phyloP scores from a whole-genome alignment of 2,329 filamentous ascomycete species.

The Ascochyta koolunga region DNA sequence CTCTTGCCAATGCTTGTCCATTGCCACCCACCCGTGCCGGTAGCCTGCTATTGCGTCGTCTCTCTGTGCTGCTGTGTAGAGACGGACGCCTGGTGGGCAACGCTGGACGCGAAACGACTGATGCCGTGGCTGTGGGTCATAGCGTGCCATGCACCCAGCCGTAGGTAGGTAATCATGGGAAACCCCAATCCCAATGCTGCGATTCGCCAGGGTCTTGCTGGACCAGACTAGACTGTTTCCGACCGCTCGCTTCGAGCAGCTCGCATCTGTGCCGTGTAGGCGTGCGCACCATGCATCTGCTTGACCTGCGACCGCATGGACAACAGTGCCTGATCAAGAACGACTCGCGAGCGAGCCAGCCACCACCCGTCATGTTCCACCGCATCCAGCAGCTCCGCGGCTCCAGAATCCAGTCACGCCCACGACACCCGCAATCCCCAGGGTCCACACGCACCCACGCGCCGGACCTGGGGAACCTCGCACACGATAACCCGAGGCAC shows the following conservation, averaged over 20 bases:
- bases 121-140: constrained; percentile 5
- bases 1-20: background rate
- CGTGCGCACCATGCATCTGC: too few species aligned
- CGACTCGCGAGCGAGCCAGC: too few species aligned
- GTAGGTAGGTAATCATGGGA: constrained; percentile 2
- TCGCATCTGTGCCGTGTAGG: background rate
- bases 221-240: background rate
- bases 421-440: background rate
- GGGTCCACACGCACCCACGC: background rate
- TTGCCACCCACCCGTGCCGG: too few species aligned
- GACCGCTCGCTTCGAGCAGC: constrained; percentile 6
- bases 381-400: too few species aligned
- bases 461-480: constrained; percentile 14
- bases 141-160: background rate
- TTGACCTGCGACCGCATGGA: too few species aligned
- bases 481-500: constrained; percentile 7
- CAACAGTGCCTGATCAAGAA: too few species aligned
- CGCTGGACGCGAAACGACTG: background rate
- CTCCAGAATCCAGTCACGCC: too few species aligned
- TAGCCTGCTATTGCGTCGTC: background rate
- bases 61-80: background rate
- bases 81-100: background rate
- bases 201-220: constrained; percentile 2
- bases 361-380: too few species aligned
- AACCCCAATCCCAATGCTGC: background rate